Base-by-base conservation (phyloP, 768 basidiomycete species). In the Collybia sp. region DNA sequence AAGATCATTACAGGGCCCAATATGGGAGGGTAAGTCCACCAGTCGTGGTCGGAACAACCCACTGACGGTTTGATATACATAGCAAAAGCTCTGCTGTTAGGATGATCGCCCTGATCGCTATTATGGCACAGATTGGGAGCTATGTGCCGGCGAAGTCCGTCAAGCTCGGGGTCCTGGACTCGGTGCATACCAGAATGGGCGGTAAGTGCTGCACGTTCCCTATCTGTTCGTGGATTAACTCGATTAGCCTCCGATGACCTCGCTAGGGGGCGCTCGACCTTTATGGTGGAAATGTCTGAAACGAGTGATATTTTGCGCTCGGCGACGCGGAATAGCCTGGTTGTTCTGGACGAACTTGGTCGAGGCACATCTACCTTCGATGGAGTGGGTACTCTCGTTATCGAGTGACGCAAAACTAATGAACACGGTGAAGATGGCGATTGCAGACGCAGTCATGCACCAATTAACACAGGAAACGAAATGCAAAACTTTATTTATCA, bases 261-360 rank as follows among this genome's bases (percentile, higher is more conserved):
- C 18, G 78, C 82, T 5, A 76, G 86, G 33, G 93, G 93, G 0
- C 80, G 90, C 6, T 95, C 93, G 0, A 98, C 89, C 0, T 96
- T 97, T 62, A 96, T 96, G 94, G 90, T 97, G 2, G 95, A 99
- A 64, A 85, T 98, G 75, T 75, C 86, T 5, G 93, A 97, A 61
- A 96, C 94, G 0, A 86, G 83, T 55, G 90, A 96, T 56, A 93
- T 97, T 46, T 65, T 98, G 12, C 76, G 82, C 31, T 71, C 80
- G 3, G 87, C 90, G 1, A 88, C 91, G 0, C 62, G 73, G 3
- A 75, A 75, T 25, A 92, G 88, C 42, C 73, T 98, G 10, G 88
- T 99, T 11, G 86, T 99, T 34, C 72, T 97, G 2, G 95, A 99
- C 57, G 87, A 89, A 58, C 75, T 95, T 9, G 93, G 93, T 19